Evolutionary conservation across 1,284 basidiomycete species (phyloP).

Genomic region (Termitomyces sp.): DNA sequence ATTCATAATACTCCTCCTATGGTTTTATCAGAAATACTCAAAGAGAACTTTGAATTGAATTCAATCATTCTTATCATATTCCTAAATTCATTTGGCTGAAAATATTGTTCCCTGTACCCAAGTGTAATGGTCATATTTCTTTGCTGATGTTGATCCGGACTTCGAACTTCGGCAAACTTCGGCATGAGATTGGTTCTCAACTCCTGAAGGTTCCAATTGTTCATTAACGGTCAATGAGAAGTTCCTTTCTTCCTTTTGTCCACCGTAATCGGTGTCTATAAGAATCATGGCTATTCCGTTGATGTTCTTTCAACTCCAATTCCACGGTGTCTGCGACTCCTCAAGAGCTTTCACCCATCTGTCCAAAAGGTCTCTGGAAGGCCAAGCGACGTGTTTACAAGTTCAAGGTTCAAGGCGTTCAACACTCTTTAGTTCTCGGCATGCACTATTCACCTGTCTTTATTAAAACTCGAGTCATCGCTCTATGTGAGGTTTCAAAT

Average conservation of each 20-base stretch:
- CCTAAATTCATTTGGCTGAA: too few species aligned
- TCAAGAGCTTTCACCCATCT: neutral
- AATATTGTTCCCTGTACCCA: too few species aligned
- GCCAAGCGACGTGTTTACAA: neutral
- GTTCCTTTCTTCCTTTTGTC: neutral
- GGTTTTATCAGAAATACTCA: too few species aligned
- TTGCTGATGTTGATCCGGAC: too few species aligned
- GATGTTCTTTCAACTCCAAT: neutral
- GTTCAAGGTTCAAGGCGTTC: neutral
- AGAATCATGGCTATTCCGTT: neutral
- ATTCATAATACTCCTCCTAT: too few species aligned
- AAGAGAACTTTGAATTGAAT: too few species aligned
- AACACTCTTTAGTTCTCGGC: neutral
- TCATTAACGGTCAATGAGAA: neutral
- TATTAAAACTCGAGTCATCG: slow-evolving; percentile 6
- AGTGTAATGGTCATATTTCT: too few species aligned
- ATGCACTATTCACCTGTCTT: slow-evolving; percentile 13
- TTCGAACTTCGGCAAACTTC: too few species aligned
- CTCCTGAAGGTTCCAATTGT: too few species aligned
- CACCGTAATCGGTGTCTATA: neutral
- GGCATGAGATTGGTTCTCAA: too few species aligned
- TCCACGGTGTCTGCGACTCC: neutral
- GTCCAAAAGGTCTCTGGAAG: slow-evolving; percentile 7
- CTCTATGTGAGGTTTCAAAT: slow-evolving; percentile 7
- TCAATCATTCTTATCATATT: too few species aligned